These are phyloP conservation scores for Crithidia expoeki DNA, from an alignment of 208 protist genomes.

Conservation along the genomic window DNA sequence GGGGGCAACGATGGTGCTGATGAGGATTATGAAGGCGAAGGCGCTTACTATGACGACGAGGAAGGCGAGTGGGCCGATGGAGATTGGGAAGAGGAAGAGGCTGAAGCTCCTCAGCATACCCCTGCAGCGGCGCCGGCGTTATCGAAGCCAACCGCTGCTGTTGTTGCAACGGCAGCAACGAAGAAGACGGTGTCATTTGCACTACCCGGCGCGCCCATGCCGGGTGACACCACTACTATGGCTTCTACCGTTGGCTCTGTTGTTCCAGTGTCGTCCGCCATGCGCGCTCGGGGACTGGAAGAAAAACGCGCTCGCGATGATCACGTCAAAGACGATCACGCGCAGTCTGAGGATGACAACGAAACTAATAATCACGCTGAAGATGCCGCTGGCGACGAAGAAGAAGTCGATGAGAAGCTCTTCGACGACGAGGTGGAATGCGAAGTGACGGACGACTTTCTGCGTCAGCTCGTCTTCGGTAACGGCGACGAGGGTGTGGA, in stretches of 20 bases:
- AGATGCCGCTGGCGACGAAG: background rate
- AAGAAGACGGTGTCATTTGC: slow-evolving; percentile 6
- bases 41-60: slow-evolving; percentile 10
- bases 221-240: background rate
- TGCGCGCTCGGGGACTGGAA: background rate
- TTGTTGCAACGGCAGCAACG: slow-evolving; percentile 1
- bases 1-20: slow-evolving; percentile 20
- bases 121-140: background rate
- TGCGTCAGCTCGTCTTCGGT: slow-evolving; percentile 79
- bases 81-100: slow-evolving; percentile 28
- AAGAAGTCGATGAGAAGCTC: slow-evolving; percentile 68
- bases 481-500: slow-evolving; percentile 15
- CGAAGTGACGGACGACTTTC: slow-evolving; percentile 86
- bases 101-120: background rate
- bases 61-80: slow-evolving; percentile 24
- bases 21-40: slow-evolving; percentile 19
- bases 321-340: background rate
- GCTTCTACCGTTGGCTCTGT: background rate
- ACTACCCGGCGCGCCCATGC: background rate
- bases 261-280: background rate
- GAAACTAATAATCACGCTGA: background rate
- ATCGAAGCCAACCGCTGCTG: background rate
- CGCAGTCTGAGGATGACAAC: background rate
- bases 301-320: slow-evolving; percentile 17
- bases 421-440: slow-evolving; percentile 86